These are phyloP conservation scores for Hylodesmum podocarpum DNA, from an alignment of 306 rosid species.

Conservation along the genomic window DNA sequence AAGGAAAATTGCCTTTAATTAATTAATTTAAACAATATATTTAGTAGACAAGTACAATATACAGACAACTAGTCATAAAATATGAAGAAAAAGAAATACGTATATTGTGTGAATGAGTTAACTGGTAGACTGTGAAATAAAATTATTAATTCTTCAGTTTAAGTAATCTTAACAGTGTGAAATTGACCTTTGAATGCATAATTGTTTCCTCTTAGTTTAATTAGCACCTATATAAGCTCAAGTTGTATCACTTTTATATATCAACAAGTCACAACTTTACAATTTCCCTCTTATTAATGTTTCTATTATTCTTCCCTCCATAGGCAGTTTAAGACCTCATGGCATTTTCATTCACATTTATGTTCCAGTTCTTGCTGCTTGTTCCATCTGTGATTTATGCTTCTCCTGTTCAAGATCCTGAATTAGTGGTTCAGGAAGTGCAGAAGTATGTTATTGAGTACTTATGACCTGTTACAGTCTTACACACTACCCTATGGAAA, in stretches of 20 bases:
- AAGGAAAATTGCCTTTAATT: too few species aligned
- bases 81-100: too few species aligned
- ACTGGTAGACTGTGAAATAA: too few species aligned
- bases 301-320: constrained; percentile 10
- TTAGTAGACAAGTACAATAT: too few species aligned
- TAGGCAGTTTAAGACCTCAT: constrained; percentile 12
- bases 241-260: constrained; percentile 26
- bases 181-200: constrained; percentile 12
- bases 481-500: not conserved
- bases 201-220: not conserved
- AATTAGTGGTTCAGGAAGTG: constrained; percentile 56
- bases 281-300: not conserved
- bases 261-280: constrained; percentile 22
- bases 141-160: too few species aligned
- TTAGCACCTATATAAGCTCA: constrained; percentile 42
- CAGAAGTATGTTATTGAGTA: constrained; percentile 43
- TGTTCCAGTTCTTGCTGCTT: constrained; percentile 39
- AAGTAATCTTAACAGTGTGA: not conserved
- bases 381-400: constrained; percentile 40
- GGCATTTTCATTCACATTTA: constrained; percentile 46
- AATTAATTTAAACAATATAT: too few species aligned
- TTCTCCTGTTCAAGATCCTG: constrained; percentile 57
- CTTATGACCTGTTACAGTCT: not conserved
- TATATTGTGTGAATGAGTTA: too few species aligned
- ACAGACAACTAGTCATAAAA: too few species aligned